These are phyloP conservation scores for Mycosphaerella arachidis DNA, from an alignment of 2,329 filamentous ascomycete genomes.

Conservation along the genomic window DNA sequence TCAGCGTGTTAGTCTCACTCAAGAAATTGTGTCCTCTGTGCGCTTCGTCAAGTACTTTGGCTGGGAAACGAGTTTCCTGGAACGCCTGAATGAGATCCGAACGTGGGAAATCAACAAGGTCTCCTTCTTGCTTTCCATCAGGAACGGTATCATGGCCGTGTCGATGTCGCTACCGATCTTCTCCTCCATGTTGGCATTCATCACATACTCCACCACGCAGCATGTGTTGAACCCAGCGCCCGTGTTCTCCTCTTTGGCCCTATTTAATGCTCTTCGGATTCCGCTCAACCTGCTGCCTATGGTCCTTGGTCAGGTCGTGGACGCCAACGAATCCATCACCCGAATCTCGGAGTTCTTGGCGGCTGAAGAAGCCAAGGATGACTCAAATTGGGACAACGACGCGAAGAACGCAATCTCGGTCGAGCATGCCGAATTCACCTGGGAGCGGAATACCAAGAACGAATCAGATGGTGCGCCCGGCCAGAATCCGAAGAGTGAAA, in stretches of 20 bases:
- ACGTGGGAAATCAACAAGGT: slow-evolving; percentile 75
- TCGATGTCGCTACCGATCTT: slow-evolving; percentile 87
- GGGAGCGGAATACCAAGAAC: slow-evolving; percentile 63
- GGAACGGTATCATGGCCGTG: slow-evolving; percentile 79
- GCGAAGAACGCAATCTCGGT: slow-evolving; percentile 62
- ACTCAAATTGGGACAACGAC: slow-evolving; percentile 54
- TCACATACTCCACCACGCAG: slow-evolving; percentile 65
- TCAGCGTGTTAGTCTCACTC: slow-evolving; percentile 82
- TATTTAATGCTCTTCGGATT: slow-evolving; percentile 88
- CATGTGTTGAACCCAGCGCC: slow-evolving; percentile 64
- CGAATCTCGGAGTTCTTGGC: slow-evolving; percentile 85
- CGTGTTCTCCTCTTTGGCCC: slow-evolving; percentile 85
- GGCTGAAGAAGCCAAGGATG: slow-evolving; percentile 77
- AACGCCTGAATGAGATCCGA: slow-evolving; percentile 69
- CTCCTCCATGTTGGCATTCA: slow-evolving; percentile 91
- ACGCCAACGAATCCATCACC: slow-evolving; percentile 78
- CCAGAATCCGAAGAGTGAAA: slow-evolving; percentile 29
- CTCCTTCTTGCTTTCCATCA: slow-evolving; percentile 73
- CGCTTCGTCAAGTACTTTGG: slow-evolving; percentile 96
- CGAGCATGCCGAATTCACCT: slow-evolving; percentile 73
- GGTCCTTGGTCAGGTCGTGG: slow-evolving; percentile 82
- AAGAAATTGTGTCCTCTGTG: slow-evolving; percentile 86
- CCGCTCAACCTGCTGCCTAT: slow-evolving; percentile 85
- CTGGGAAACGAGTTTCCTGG: slow-evolving; percentile 85
- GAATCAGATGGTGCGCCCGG: slow-evolving; percentile 35